Percentiles rank a stretch among this genome's conserved stretches.
Evolutionary conservation across 345 rosid genomes (phyloP).

Genomic region (Alliaria petiolata): DNA sequence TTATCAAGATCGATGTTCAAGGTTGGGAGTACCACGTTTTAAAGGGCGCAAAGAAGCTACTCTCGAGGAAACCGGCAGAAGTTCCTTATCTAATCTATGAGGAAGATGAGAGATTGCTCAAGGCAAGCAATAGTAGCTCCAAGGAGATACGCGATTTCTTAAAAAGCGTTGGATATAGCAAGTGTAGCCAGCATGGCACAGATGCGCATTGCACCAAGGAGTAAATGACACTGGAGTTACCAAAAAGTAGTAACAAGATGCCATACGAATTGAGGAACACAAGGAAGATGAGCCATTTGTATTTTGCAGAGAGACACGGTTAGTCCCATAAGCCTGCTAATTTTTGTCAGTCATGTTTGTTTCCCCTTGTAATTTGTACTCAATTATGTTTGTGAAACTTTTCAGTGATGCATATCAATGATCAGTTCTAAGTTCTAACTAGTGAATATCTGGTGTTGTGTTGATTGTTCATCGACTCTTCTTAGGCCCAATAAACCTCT

Average conservation of each 20-base stretch:
- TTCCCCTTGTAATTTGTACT: no score
- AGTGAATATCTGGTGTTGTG: neutral
- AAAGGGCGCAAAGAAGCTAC: slow-evolving; percentile 74
- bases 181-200: slow-evolving; percentile 73
- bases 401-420: neutral
- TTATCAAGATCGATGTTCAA: slow-evolving; percentile 89
- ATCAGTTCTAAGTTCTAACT: slow-evolving; percentile 6
- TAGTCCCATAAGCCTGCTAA: neutral
- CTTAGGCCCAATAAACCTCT: neutral
- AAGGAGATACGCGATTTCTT: slow-evolving; percentile 77
- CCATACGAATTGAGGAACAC: slow-evolving; percentile 1
- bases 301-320: no score
- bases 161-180: slow-evolving; percentile 56
- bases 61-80: slow-evolving; percentile 63
- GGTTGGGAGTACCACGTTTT: slow-evolving; percentile 97
- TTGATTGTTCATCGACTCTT: neutral
- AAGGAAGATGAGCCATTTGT: no score
- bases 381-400: neutral
- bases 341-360: no score
- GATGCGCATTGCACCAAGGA: slow-evolving; percentile 50
- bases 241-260: neutral
- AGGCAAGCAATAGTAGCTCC: slow-evolving; percentile 85
- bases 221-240: neutral
- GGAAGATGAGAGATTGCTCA: slow-evolving; percentile 83
- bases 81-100: slow-evolving; percentile 92